A percentile compares a stretch with the other conserved stretches of the same genome.
These are phyloP conservation scores for Fusarium transvaalense DNA, from an alignment of 2,329 filamentous ascomycete species.

Conservation along the genomic window DNA sequence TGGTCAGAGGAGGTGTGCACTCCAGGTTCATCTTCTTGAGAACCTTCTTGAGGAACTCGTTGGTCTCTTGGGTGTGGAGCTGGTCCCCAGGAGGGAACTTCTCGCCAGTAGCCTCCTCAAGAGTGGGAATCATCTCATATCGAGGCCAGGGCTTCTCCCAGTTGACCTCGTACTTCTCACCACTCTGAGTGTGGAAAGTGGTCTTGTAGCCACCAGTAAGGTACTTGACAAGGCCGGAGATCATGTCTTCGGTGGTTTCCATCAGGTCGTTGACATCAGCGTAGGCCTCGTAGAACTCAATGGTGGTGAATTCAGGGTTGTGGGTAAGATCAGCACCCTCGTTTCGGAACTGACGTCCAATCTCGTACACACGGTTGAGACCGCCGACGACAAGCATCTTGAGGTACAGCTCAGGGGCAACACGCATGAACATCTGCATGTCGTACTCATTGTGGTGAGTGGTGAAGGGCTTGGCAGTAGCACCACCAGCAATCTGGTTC, in stretches of 20 bases:
- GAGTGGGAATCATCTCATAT: constrained; percentile 88
- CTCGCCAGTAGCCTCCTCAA: constrained; percentile 90
- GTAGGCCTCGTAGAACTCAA: constrained; percentile 97
- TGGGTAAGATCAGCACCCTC: constrained; percentile 82
- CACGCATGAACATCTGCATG: constrained; percentile 94
- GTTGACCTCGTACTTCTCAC: constrained; percentile 91
- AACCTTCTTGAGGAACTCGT: constrained; percentile 85
- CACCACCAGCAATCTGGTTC: constrained; percentile 94
- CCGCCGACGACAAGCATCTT: constrained; percentile 97
- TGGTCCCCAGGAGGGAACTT: constrained; percentile 93
- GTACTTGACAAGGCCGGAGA: constrained; percentile 89
- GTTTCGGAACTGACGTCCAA: constrained; percentile 96
- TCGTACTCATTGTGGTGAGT: constrained; percentile 97
- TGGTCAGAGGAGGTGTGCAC: constrained; percentile 90
- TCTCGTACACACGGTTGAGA: constrained; percentile 93
- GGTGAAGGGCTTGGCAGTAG: constrained; percentile 91
- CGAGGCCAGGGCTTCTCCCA: constrained; percentile 95
- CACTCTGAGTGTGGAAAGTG: constrained; percentile 85
- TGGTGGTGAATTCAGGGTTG: constrained; percentile 97
- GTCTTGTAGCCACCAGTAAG: constrained; percentile 88
- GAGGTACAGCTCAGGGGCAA: constrained; percentile 94
- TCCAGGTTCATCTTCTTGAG: constrained; percentile 92
- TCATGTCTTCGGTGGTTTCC: constrained; percentile 89
- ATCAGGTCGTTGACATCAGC: constrained; percentile 88
- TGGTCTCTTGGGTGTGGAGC: constrained; percentile 89